Percentiles rank a stretch among this genome's conserved stretches.
phyloP scores from a whole-genome alignment of 352 stramenopile genomes.

The Chloridella minuta region DNA sequence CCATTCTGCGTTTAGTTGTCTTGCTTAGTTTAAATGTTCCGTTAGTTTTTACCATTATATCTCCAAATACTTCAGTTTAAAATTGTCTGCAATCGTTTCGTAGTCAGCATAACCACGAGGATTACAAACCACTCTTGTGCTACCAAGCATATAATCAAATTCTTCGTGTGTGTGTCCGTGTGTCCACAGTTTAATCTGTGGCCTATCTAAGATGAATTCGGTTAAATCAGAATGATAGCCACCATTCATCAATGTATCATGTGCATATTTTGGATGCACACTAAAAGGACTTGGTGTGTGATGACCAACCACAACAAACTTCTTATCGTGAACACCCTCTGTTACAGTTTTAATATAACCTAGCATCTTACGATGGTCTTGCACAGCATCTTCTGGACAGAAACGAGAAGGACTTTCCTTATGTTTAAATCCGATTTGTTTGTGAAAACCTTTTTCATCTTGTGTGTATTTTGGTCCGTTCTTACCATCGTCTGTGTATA shows the following conservation, averaged over 20 bases:
- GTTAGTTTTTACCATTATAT: too few relatives aligned
- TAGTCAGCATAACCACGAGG: not conserved
- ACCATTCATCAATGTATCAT: not conserved
- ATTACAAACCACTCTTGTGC: not conserved
- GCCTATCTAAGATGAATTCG: not conserved
- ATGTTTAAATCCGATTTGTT: too few relatives aligned
- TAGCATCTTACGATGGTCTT: not conserved
- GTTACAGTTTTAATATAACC: not conserved
- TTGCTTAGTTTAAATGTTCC: too few relatives aligned
- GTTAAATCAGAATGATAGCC: not conserved
- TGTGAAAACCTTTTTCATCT: too few relatives aligned
- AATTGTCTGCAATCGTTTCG: too few relatives aligned
- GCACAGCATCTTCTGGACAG: too few relatives aligned
- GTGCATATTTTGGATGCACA: not conserved
- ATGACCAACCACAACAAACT: not conserved
- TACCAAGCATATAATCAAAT: not conserved
- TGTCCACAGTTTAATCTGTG: not conserved
- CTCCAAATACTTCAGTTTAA: too few relatives aligned
- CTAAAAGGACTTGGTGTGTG: not conserved
- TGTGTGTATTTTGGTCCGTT: too few relatives aligned
- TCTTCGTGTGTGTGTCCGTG: not conserved
- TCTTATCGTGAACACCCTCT: not conserved
- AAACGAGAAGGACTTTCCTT: too few relatives aligned
- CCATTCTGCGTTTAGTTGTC: too few relatives aligned
- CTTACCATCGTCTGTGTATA: too few relatives aligned